Percentiles rank a stretch among this genome's conserved stretches.
These are phyloP conservation scores for Fragaria nilgerrensis DNA, from an alignment of 306 rosid species.

Conservation along the genomic window DNA sequence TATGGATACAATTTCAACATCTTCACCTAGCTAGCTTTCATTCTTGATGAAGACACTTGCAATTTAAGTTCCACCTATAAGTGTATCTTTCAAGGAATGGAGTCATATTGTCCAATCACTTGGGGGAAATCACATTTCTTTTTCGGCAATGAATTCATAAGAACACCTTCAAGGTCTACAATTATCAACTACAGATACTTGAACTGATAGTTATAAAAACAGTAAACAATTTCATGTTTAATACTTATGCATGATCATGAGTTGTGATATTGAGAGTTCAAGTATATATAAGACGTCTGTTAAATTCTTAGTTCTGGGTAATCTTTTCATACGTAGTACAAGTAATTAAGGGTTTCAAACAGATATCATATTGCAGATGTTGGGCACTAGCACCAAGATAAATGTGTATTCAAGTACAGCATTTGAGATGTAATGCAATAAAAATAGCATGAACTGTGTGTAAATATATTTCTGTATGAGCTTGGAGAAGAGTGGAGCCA, in stretches of 20 bases:
- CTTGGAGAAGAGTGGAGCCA: constrained; percentile 33
- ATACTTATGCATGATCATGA: background rate
- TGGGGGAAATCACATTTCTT: background rate
- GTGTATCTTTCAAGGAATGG: constrained; percentile 6
- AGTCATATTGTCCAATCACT: background rate
- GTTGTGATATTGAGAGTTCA: background rate
- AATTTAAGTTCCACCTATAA: constrained; percentile 5
- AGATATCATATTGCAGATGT: background rate
- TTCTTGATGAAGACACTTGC: background rate
- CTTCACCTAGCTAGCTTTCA: background rate
- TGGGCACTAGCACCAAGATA: constrained; percentile 6
- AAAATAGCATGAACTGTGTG: background rate
- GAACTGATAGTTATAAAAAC: background rate
- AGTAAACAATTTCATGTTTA: background rate
- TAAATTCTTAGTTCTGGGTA: background rate
- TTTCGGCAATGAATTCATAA: background rate
- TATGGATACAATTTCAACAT: background rate
- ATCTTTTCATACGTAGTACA: background rate
- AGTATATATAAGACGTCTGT: background rate
- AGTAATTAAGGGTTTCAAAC: background rate
- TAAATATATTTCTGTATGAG: background rate
- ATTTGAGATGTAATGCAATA: background rate
- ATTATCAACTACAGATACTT: background rate
- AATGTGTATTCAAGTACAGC: background rate
- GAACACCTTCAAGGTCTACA: background rate